phyloP scores from a whole-genome alignment of 345 rosid genomes.

The Hibiscus syriacus region DNA sequence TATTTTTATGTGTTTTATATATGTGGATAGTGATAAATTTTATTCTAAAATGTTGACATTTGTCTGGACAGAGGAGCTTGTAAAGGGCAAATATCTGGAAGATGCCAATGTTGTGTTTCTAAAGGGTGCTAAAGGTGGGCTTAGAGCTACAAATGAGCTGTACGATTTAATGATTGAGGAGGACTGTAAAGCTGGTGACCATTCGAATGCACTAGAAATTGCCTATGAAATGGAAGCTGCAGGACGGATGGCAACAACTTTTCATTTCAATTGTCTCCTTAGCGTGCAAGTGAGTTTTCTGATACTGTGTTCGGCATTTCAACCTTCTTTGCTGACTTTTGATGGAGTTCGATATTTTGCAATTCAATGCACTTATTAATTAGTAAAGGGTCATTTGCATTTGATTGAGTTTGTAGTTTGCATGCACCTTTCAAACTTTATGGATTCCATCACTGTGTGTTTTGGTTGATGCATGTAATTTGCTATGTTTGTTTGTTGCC shows the following conservation, averaged over 20 bases:
- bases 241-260: conserved; percentile 88
- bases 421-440: not conserved
- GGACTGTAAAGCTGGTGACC: conserved; percentile 91
- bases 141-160: conserved; percentile 72
- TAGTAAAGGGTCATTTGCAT: not conserved
- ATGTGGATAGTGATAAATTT: not conserved
- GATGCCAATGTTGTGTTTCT: conserved; percentile 85
- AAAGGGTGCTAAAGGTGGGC: conserved; percentile 76
- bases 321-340: conserved; percentile 9
- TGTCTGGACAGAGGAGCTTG: conserved; percentile 61
- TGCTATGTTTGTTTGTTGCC: not conserved
- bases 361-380: not conserved
- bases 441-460: not conserved
- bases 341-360: conserved; percentile 2
- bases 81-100: conserved; percentile 58
- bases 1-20: not conserved
- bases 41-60: conserved; percentile 10
- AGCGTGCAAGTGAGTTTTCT: conserved; percentile 71
- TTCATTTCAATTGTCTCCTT: conserved; percentile 91
- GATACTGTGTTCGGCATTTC: conserved; percentile 4
- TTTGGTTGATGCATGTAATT: conserved; percentile 4
- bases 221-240: conserved; percentile 96
- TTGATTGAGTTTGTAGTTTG: not conserved
- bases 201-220: conserved; percentile 88
- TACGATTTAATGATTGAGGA: conserved; percentile 82